These are phyloP conservation scores for Cladosporium austrohemisphaericum DNA, from an alignment of 2,329 filamentous ascomycete species.

Conservation along the genomic window DNA sequence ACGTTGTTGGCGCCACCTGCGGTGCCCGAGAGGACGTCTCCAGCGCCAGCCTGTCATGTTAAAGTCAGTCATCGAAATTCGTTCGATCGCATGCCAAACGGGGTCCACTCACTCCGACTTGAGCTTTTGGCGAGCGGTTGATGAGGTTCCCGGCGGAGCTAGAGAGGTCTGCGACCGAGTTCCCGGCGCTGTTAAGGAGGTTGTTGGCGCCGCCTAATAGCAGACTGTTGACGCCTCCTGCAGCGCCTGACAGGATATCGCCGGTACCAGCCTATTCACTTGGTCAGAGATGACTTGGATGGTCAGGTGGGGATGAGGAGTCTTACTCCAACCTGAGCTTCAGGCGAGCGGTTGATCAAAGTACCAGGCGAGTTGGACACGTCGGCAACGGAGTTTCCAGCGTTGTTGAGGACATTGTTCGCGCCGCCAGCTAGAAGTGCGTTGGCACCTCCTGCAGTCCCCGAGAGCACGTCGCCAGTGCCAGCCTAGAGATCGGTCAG, in stretches of 20 bases:
- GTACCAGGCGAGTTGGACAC: conserved; percentile 1
- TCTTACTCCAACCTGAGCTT: no score
- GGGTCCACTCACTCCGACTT: not conserved
- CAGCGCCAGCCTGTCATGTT: not conserved
- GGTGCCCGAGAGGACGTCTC: not conserved
- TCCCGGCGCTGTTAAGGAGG: not conserved
- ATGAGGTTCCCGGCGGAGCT: not conserved
- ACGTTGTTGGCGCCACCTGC: not conserved
- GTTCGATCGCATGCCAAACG: no score
- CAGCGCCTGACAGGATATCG: conserved; percentile 1
- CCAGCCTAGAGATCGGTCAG: no score
- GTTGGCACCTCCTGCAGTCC: not conserved
- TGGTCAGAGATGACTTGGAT: not conserved
- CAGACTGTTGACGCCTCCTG: not conserved
- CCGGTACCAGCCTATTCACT: not conserved
- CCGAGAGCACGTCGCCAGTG: not conserved
- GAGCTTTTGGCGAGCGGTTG: not conserved
- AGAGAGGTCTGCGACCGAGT: not conserved
- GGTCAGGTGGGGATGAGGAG: not conserved
- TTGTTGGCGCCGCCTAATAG: not conserved
- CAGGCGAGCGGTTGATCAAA: not conserved
- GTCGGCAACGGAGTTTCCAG: not conserved
- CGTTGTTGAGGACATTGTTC: not conserved
- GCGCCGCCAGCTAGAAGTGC: not conserved
- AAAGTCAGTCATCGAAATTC: not conserved